A percentile compares a stretch with the other conserved stretches of the same genome.
phyloP scores from a whole-genome alignment of 305 asterid species.

The Solanum hybrid region DNA sequence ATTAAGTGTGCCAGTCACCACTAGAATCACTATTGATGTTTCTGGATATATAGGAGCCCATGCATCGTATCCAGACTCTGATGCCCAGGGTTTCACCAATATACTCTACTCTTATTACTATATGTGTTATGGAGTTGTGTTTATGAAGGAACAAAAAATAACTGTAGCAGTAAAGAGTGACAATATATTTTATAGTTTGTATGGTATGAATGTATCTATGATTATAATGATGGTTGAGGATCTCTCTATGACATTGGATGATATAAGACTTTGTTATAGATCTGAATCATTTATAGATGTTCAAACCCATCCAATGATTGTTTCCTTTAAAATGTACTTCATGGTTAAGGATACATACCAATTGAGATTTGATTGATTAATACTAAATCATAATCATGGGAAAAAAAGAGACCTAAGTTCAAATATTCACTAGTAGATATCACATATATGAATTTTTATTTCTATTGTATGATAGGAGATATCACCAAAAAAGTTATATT shows the following conservation, averaged over 20 bases:
- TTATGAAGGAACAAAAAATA: too few species aligned
- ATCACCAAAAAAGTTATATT: not conserved
- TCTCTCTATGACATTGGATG: not conserved
- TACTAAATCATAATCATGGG: too few species aligned
- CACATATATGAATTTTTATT: not conserved
- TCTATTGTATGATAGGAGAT: not conserved
- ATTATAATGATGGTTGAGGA: not conserved
- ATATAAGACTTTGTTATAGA: not conserved
- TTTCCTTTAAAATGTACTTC: not conserved
- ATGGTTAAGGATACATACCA: not conserved
- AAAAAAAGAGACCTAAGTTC: not conserved
- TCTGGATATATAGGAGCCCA: not conserved
- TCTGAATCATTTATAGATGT: too few species aligned
- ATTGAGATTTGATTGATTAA: not conserved
- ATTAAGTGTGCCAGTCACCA: not conserved
- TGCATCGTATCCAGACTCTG: not conserved
- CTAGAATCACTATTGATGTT: not conserved
- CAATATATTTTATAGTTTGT: not conserved
- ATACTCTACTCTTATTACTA: not conserved
- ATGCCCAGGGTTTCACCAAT: not conserved
- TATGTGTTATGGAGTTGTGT: not conserved
- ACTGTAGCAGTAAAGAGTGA: not conserved
- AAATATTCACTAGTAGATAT: not conserved
- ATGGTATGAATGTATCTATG: not conserved
- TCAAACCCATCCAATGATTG: not conserved